Evolutionary conservation across 164 flowering plant species (phyloP), one percentile per base, ranked within the genome.

Genomic region (Aristolochia contorta): DNA sequence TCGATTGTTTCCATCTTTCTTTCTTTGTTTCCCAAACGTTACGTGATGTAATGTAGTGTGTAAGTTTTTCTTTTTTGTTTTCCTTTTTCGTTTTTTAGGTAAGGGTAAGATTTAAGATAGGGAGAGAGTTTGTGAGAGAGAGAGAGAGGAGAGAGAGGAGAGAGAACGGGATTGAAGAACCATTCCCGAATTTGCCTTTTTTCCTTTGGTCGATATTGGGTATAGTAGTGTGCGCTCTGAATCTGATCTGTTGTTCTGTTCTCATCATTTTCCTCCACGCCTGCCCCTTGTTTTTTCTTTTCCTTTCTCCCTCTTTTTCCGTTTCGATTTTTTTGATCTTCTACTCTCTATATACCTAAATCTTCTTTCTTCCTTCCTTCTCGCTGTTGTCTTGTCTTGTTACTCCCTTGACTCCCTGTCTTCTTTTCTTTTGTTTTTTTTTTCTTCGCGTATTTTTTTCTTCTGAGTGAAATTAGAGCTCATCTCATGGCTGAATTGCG

Each of bases 21-120:
- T 41, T 33, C 27, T 60, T 47, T 59, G 16, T 59, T 48, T 25
- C 51, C 8, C 32, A 51, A 61, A 52, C 64, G 48, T 61, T 61
- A 61, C 63, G 55, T 60, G 55, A 60, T 60, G 63, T 60, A 60
- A 47, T 60, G 55, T 60, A n/a, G n/a, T 57, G 33, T 19, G 48
- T 37, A 37, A 37, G 43, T 37, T 10, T 37, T 37, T 37, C 16
- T 8, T 37, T 37, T 49, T 49, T 20, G 3, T 49, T 49, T 49
- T 49, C 10, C 16, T 49, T 49, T 49, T 49, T 49, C 53, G 20
- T 27, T 37, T 37, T 37, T 37, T 37, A 10, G 43, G 43, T 10
- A 37, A 37, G 43, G 43, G 43, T 37, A 37, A 37, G 43, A 37
- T 37, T 37, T 37, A 37, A 37, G 30, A 27, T 27, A n/a, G n/a